phyloP scores from a whole-genome alignment of 192 early-diverging fungal genomes.

The Backusella australiensis region DNA sequence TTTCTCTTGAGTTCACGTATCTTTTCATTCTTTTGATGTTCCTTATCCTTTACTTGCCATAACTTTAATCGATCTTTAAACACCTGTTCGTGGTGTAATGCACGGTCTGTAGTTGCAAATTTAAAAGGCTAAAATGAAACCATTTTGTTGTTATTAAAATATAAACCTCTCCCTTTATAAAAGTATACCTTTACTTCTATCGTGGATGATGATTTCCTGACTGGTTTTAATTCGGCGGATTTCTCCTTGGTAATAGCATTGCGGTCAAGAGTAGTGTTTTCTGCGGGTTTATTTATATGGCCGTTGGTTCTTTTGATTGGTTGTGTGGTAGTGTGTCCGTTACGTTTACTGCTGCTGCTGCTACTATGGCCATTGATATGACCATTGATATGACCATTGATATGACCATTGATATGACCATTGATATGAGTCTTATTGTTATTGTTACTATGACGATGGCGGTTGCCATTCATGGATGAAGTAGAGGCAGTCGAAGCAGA shows the following conservation, averaged over 20 bases:
- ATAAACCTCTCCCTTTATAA: background rate
- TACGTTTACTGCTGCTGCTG: background rate
- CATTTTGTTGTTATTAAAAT: background rate
- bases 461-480: background rate
- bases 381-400: background rate
- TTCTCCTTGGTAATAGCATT: background rate
- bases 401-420: background rate
- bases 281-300: background rate
- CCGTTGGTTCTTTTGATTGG: background rate
- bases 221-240: background rate
- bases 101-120: constrained; percentile 1
- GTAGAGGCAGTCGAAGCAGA: background rate
- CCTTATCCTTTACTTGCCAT: constrained; percentile 1
- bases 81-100: background rate
- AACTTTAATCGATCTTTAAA: background rate
- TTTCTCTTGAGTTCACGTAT: constrained; percentile 7
- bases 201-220: background rate
- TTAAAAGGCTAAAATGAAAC: background rate
- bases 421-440: background rate
- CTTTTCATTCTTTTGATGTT: background rate
- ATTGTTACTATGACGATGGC: background rate
- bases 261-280: background rate
- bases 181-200: background rate
- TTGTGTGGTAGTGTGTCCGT: background rate
- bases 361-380: background rate